Conservation (phyloP, 2,329 filamentous ascomycete genomes). For the Lachnellula cervina region DNA sequence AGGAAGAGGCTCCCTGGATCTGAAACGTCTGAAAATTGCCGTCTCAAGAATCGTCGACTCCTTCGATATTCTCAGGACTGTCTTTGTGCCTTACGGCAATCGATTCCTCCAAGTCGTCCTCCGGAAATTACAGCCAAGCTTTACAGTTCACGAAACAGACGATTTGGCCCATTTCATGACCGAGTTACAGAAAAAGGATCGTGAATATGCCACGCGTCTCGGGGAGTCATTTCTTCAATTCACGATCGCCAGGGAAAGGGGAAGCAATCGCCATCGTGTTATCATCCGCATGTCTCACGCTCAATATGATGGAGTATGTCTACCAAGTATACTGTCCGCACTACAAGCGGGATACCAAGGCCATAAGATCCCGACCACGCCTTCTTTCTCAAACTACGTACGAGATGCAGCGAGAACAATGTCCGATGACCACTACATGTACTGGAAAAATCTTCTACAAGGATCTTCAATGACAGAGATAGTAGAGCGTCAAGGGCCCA, state of each 20-base stretch:
- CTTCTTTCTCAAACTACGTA: constrained; percentile 39
- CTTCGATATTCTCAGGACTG: constrained; percentile 9
- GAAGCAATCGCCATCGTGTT: constrained; percentile 27
- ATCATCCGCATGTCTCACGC: constrained; percentile 47
- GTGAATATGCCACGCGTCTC: neutral
- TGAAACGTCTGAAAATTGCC: constrained; percentile 1
- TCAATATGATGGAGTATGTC: constrained; percentile 61
- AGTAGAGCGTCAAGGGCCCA: constrained; percentile 4
- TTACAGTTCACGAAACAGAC: constrained; percentile 4
- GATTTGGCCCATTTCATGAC: neutral
- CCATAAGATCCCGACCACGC: constrained; percentile 22
- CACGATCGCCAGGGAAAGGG: neutral
- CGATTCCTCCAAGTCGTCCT: constrained; percentile 8
- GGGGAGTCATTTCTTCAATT: neutral
- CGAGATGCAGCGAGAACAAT: constrained; percentile 20
- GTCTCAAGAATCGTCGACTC: neutral
- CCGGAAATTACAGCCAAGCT: constrained; percentile 4
- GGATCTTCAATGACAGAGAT: constrained; percentile 28
- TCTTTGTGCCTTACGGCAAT: constrained; percentile 2
- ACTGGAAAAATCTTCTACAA: constrained; percentile 42
- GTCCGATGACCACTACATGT: constrained; percentile 30
- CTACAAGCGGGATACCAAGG: constrained; percentile 32
- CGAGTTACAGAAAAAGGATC: neutral
- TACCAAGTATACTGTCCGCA: constrained; percentile 30
- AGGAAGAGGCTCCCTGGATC: constrained; percentile 4